Conservation (phyloP, 352 stramenopile species). For the Phytophthora cajani region DNA sequence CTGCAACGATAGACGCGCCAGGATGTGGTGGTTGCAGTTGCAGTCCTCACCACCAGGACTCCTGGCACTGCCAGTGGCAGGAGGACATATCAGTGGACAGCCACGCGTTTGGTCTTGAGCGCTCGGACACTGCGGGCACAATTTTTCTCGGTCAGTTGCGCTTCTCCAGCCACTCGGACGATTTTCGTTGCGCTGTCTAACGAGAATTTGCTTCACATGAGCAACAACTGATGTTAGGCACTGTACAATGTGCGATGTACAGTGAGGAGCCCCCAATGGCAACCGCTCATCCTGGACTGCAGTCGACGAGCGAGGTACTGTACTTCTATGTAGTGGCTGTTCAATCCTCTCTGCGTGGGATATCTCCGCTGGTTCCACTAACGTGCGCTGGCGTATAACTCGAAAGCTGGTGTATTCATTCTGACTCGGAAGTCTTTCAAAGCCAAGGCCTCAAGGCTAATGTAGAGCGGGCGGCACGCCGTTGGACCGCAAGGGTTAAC, state of each 20-base stretch:
- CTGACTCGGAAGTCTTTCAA: too few species aligned
- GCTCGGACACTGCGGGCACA: background rate
- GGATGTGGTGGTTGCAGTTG: constrained; percentile 38
- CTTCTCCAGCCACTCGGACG: background rate
- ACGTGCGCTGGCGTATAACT: too few species aligned
- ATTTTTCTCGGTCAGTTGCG: background rate
- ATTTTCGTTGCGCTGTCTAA: background rate
- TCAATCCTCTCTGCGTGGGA: too few species aligned
- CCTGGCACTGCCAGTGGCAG: too few species aligned
- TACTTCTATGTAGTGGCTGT: too few species aligned
- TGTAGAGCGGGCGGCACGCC: background rate
- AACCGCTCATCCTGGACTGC: too few species aligned
- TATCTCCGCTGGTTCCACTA: too few species aligned
- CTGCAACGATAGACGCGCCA: constrained; percentile 38
- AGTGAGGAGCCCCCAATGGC: too few species aligned
- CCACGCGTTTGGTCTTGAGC: constrained; percentile 15
- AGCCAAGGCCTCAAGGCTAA: background rate
- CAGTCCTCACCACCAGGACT: constrained; percentile 5
- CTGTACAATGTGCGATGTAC: too few species aligned
- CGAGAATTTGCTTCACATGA: background rate
- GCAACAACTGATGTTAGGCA: background rate
- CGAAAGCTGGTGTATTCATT: background rate
- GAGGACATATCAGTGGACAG: background rate
- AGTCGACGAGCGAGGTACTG: too few species aligned
- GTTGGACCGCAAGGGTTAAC: too few species aligned